Percentiles rank a stretch among this genome's conserved stretches.
These are phyloP conservation scores for Globisporangium nodosum DNA, from an alignment of 352 stramenopile species.

Conservation along the genomic window DNA sequence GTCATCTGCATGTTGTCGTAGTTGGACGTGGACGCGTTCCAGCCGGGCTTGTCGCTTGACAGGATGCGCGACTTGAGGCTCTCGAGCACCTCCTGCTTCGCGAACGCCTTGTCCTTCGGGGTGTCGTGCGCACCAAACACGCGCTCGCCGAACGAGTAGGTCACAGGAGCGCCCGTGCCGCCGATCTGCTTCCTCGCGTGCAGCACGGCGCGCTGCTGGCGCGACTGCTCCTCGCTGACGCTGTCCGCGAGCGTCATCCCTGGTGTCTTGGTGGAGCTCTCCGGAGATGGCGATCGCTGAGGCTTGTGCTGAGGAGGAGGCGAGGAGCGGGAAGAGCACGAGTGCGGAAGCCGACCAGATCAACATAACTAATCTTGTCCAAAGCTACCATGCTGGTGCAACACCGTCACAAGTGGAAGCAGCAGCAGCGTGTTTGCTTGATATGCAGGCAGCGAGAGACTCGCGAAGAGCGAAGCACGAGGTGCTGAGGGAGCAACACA, in stretches of 20 bases:
- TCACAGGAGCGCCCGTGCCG: constrained; percentile 44
- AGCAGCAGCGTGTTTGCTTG: too few relatives aligned
- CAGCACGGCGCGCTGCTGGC: constrained; percentile 14
- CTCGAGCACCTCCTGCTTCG: constrained; percentile 61
- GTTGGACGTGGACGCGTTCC: constrained; percentile 63
- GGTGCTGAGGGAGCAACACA: too few relatives aligned
- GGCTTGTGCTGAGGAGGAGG: too few relatives aligned
- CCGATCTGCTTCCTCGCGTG: constrained; percentile 66
- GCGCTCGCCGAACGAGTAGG: constrained; percentile 66
- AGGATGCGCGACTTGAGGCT: constrained; percentile 58
- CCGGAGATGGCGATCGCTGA: too few relatives aligned
- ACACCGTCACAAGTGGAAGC: too few relatives aligned
- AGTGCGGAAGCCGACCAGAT: too few relatives aligned
- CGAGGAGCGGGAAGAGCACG: too few relatives aligned
- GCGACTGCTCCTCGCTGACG: constrained; percentile 12
- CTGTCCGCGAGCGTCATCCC: constrained; percentile 8
- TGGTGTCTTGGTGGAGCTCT: background rate
- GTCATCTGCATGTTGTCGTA: constrained; percentile 70
- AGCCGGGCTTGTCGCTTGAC: constrained; percentile 42
- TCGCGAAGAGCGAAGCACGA: too few relatives aligned
- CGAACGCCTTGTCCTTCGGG: constrained; percentile 37
- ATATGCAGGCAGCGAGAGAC: too few relatives aligned
- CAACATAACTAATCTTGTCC: too few relatives aligned
- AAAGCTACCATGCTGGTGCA: too few relatives aligned
- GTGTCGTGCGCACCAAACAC: constrained; percentile 69